Base-by-base conservation (phyloP, 306 rosid genomes). In the Dalbergia cultrata region DNA sequence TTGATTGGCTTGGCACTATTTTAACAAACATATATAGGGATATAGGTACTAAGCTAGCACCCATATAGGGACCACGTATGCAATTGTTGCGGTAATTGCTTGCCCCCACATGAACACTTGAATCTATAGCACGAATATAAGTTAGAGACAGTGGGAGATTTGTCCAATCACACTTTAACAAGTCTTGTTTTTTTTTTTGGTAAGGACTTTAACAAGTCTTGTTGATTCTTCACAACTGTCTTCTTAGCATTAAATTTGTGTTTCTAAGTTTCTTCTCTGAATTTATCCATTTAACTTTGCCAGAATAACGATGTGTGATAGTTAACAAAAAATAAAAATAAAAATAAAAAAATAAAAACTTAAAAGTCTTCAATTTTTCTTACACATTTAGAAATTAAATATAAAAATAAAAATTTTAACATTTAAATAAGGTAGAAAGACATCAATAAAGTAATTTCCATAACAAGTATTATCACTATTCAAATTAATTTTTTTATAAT, bases 191-290 rank as follows among this genome's bases (percentile, higher is more conserved):
- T n/a, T n/a, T n/a, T n/a, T n/a, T n/a, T n/a, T n/a, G n/a, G n/a
- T n/a, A n/a, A n/a, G n/a, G n/a, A 59, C 64, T 77, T 83, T 47
- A 1, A 26, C 82, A 80, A 74, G 72, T 79, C 49, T 58, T 43
- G 61, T 81, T 74, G 82, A 85, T 88, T 87, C 78, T 56, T 56
- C 61, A 83, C 89, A 86, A 85, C 77, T 85, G 81, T 84, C 88
- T 72, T 61, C 31, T 82, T 80, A 70, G 56, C 74, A 75, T 61
- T 85, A 62, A 86, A 70, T 52, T 70, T 52, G 45, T 39, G 57
- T 57, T 73, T 12, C 26, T 65, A 53, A 18, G 6, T 6, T 39
- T n/a, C 11, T 14, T 54, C 5, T 54, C 1, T 44, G 44, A 14
- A 7, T 62, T 67, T 21, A 14, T 67, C 53, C 53, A 19, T 67